A percentile compares a stretch with the other conserved stretches of the same genome.
phyloP scores from a whole-genome alignment of 306 rosid species.

The Crotalaria pallida region DNA sequence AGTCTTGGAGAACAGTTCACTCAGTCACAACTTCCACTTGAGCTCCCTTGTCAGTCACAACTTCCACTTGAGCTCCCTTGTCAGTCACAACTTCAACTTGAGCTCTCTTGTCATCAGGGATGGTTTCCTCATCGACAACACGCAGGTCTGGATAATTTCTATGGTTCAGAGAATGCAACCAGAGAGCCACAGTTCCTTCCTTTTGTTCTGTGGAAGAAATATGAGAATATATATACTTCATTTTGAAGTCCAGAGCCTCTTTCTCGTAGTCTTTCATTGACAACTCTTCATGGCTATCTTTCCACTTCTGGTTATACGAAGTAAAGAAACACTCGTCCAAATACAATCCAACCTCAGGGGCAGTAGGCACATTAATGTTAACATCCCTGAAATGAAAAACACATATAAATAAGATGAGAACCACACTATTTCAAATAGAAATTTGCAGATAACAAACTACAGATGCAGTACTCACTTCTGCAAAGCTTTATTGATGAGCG shows the following conservation, averaged over 20 bases:
- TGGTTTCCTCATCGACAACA: constrained; percentile 20
- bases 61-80: too few relatives aligned
- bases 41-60: too few relatives aligned
- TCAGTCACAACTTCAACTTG: constrained; percentile 22
- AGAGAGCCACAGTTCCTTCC: constrained; percentile 80
- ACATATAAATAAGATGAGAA: constrained; percentile 6
- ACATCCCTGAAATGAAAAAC: constrained; percentile 50
- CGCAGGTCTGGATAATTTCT: constrained; percentile 77
- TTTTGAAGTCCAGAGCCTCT: constrained; percentile 80
- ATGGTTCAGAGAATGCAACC: constrained; percentile 92
- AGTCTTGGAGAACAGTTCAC: constrained; percentile 21
- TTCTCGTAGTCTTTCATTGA: constrained; percentile 68
- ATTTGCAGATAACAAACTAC: not conserved
- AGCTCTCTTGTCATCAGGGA: not conserved
- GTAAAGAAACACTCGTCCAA: constrained; percentile 83
- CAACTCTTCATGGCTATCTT: constrained; percentile 80
- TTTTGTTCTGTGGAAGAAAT: constrained; percentile 69
- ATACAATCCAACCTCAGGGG: constrained; percentile 94
- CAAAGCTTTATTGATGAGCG: constrained; percentile 63
- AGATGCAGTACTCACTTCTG: constrained; percentile 53
- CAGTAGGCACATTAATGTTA: constrained; percentile 81
- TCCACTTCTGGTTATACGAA: constrained; percentile 93
- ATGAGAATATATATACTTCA: constrained; percentile 76
- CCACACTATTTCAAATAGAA: constrained; percentile 6
- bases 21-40: too few relatives aligned